Percentiles rank a stretch among this genome's conserved stretches.
phyloP scores from a whole-genome alignment of 2,329 filamentous ascomycete species.

The Periglandula ipomoeae region DNA sequence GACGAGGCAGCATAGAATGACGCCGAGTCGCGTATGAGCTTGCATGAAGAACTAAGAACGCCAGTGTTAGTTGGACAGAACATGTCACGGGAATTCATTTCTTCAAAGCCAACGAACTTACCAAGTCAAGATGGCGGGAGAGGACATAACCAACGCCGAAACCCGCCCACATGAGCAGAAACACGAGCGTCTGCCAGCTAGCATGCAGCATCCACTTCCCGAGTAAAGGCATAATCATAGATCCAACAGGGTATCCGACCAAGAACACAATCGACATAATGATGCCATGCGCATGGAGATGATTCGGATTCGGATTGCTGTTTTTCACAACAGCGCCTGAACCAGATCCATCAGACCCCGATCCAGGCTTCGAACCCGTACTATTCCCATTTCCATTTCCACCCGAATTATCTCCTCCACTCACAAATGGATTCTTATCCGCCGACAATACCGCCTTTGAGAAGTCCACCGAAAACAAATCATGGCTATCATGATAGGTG shows the following conservation, averaged over 20 bases:
- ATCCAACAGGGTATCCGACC: conserved; percentile 49
- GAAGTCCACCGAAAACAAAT: conserved; percentile 39
- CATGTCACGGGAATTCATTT: too few species aligned
- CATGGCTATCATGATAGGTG: conserved; percentile 34
- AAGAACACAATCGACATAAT: conserved; percentile 53
- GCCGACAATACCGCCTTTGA: conserved; percentile 33
- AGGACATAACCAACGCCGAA: conserved; percentile 47
- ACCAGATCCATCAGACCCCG: background rate
- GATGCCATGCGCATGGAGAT: conserved; percentile 42
- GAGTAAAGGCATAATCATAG: conserved; percentile 50
- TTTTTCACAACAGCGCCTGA: conserved; percentile 1
- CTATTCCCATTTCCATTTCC: too few species aligned
- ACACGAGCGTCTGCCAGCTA: conserved; percentile 42
- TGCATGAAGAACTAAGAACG: conserved; percentile 47
- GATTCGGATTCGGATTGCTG: conserved; percentile 15
- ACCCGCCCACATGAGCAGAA: conserved; percentile 50
- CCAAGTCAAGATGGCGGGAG: conserved; percentile 30
- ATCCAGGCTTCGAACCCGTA: too few species aligned
- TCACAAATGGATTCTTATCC: conserved; percentile 44
- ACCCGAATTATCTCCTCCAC: conserved; percentile 7
- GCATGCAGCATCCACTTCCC: conserved; percentile 51
- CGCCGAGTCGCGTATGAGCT: conserved; percentile 47
- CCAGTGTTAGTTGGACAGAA: too few species aligned
- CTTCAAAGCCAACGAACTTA: conserved; percentile 25
- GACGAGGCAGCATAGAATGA: conserved; percentile 43